Percentiles rank a stretch among this genome's conserved stretches.
Conservation (phyloP, 164 flowering plant species). For the Piper betle region DNA sequence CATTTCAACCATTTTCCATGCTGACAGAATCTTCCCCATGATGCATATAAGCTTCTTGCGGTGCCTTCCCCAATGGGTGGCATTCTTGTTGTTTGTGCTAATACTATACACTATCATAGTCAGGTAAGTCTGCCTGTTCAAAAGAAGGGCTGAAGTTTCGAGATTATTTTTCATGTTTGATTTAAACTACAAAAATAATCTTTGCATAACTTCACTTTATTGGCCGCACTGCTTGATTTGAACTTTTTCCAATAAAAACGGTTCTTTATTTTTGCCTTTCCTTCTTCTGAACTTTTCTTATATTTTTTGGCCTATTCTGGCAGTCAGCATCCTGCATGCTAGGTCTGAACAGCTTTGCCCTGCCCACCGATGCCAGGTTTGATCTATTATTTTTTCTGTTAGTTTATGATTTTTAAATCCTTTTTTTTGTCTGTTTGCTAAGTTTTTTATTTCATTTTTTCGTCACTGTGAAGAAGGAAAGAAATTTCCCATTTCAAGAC, state of each 20-base stretch:
- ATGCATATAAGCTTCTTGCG: conserved; percentile 93
- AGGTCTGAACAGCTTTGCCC: conserved; percentile 70
- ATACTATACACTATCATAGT: conserved; percentile 84
- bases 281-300: neutral
- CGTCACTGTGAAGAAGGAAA: too few relatives aligned
- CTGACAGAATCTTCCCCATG: conserved; percentile 84
- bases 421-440: neutral
- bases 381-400: neutral
- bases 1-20: neutral
- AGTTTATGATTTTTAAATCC: neutral
- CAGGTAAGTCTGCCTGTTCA: conserved; percentile 36
- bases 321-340: conserved; percentile 80
- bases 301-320: conserved; percentile 9
- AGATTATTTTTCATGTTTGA: neutral
- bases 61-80: conserved; percentile 99
- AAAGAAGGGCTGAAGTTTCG: neutral
- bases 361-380: conserved; percentile 67
- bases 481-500: too few relatives aligned
- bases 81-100: conserved; percentile 75
- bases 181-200: neutral
- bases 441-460: neutral
- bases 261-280: neutral
- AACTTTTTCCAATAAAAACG: neutral
- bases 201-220: neutral
- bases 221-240: neutral